These are phyloP conservation scores for Daldinia caldariorum DNA, from an alignment of 495 filamentous ascomycete species.

Conservation along the genomic window DNA sequence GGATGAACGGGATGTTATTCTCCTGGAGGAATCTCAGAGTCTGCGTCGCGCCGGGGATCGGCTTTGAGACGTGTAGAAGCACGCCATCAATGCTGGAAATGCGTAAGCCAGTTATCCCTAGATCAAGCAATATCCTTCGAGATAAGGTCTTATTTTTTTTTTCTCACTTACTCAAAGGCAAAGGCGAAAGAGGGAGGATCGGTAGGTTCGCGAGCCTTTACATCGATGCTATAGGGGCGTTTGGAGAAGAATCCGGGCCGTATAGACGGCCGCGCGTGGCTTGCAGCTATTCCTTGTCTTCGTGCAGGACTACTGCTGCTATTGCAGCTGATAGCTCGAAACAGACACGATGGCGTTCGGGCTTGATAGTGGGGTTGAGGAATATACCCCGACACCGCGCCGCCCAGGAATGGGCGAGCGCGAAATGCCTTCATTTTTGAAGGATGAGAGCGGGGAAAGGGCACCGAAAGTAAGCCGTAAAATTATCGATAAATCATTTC, in stretches of 20 bases:
- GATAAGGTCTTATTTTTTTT: not conserved
- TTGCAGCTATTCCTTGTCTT: conserved; percentile 3
- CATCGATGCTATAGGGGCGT: conserved; percentile 24
- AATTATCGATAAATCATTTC: conserved; percentile 31
- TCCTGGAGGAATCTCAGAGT: conserved; percentile 76
- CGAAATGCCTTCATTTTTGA: conserved; percentile 40
- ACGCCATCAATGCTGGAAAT: conserved; percentile 88
- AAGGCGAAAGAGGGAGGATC: conserved; percentile 68
- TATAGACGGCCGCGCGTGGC: conserved; percentile 7
- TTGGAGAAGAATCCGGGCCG: not conserved
- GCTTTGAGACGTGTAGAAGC: conserved; percentile 81
- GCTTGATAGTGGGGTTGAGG: conserved; percentile 30
- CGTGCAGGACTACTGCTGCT: not conserved
- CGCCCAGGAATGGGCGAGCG: conserved; percentile 6
- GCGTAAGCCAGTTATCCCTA: conserved; percentile 18
- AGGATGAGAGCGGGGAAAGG: not conserved
- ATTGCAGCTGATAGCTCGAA: conserved; percentile 11
- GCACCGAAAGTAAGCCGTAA: not conserved
- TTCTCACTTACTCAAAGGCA: conserved; percentile 77
- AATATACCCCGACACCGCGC: conserved; percentile 25
- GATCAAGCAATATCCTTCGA: not conserved
- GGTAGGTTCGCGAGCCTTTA: conserved; percentile 4
- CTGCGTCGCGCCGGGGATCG: conserved; percentile 82
- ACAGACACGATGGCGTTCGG: conserved; percentile 15
- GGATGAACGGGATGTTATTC: conserved; percentile 79